phyloP scores from a whole-genome alignment of 1,139 yeast species.

The Geotrichum bryndzae region DNA sequence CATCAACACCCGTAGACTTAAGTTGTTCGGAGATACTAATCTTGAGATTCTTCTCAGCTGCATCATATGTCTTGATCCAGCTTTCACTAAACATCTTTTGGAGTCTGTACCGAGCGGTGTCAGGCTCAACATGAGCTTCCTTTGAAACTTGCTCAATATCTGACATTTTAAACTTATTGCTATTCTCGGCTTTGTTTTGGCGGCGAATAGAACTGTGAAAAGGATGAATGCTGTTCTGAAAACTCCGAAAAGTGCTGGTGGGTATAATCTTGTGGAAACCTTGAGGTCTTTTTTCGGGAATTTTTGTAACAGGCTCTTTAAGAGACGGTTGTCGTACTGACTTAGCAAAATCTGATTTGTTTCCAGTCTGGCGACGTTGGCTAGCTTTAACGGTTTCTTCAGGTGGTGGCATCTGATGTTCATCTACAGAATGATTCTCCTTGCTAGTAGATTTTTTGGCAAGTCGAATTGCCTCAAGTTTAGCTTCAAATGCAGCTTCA shows the following conservation, averaged over 20 bases:
- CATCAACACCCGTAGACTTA: conserved; percentile 46
- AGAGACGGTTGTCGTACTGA: not conserved
- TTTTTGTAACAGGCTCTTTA: not conserved
- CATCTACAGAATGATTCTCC: not conserved
- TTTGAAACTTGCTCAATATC: conserved; percentile 25
- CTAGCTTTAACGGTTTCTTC: not conserved
- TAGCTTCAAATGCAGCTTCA: conserved; percentile 47
- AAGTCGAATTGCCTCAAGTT: conserved; percentile 29
- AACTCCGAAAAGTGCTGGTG: conserved; percentile 1
- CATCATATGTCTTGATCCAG: conserved; percentile 51
- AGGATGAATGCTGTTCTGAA: conserved; percentile 1
- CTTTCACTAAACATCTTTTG: conserved; percentile 52
- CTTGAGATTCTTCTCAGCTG: conserved; percentile 26
- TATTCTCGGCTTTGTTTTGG: not conserved
- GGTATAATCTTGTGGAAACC: not conserved
- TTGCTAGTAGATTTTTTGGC: conserved; percentile 13
- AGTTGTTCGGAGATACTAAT: conserved; percentile 50
- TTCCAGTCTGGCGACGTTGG: not conserved
- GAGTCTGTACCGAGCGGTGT: conserved; percentile 33
- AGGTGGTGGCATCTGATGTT: not conserved
- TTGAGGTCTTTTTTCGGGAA: not conserved
- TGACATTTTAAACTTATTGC: conserved; percentile 21
- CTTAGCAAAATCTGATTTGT: not conserved
- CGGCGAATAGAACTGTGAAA: conserved; percentile 6
- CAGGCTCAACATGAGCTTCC: conserved; percentile 29